Percentiles rank a stretch among this genome's conserved stretches.
These are phyloP conservation scores for Rhodotorula mucilaginosa DNA, from an alignment of 1,284 basidiomycete species.

Conservation along the genomic window DNA sequence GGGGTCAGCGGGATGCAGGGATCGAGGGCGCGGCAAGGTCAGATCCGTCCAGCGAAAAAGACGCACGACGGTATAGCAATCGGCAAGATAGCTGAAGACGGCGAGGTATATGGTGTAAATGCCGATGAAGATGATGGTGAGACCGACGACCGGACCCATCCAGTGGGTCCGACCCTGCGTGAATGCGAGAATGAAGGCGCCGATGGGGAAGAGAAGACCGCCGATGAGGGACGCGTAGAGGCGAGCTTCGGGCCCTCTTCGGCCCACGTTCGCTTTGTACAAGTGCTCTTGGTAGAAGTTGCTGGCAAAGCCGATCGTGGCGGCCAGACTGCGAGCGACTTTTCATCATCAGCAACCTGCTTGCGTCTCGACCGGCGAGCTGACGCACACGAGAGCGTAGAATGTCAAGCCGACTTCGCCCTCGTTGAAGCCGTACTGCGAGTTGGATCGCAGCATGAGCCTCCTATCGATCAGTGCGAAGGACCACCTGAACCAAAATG, in stretches of 20 bases:
- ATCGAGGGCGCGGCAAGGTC: no score
- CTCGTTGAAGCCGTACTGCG: slow-evolving; percentile 30
- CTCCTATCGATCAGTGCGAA: background rate
- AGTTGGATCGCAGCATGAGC: background rate
- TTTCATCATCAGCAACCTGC: background rate
- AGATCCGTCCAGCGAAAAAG: background rate
- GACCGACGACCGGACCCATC: slow-evolving; percentile 44
- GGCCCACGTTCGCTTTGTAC: slow-evolving; percentile 51
- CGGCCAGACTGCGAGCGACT: slow-evolving; percentile 17
- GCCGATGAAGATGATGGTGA: slow-evolving; percentile 27
- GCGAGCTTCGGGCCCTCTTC: slow-evolving; percentile 68
- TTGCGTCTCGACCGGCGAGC: background rate
- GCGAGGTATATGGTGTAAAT: slow-evolving; percentile 46
- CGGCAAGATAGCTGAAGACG: slow-evolving; percentile 36
- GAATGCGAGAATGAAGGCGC: slow-evolving; percentile 38
- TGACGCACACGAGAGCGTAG: slow-evolving; percentile 22
- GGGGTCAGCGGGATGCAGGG: background rate
- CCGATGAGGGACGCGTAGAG: slow-evolving; percentile 66
- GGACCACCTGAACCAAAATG: no score
- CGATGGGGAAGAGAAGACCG: slow-evolving; percentile 53
- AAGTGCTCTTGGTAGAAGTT: slow-evolving; percentile 52
- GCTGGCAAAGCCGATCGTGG: slow-evolving; percentile 26
- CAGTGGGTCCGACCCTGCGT: slow-evolving; percentile 35
- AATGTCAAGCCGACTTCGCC: slow-evolving; percentile 36
- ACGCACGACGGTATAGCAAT: slow-evolving; percentile 43